Evolutionary conservation across 768 basidiomycete genomes (phyloP).

Genomic region (Auriculariales sp.): DNA sequence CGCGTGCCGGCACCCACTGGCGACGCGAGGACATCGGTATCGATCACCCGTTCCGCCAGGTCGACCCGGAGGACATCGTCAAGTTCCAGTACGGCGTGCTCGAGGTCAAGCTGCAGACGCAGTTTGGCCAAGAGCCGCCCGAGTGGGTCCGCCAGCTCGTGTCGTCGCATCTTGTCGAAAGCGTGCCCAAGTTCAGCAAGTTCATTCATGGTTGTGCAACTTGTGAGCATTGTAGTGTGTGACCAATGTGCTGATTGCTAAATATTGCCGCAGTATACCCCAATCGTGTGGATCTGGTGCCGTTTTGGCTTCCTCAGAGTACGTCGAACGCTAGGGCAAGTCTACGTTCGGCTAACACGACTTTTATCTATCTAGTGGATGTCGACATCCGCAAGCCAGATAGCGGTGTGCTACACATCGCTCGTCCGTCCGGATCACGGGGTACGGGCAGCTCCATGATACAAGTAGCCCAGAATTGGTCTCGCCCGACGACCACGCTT

Average conservation of each 20-base stretch:
- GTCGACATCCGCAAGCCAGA: slow-evolving; percentile 89
- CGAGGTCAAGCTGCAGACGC: slow-evolving; percentile 95
- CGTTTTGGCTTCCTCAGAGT: slow-evolving; percentile 98
- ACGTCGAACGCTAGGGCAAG: slow-evolving; percentile 10
- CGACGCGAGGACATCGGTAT: slow-evolving; percentile 86
- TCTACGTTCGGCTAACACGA: background rate
- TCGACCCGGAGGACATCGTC: slow-evolving; percentile 69
- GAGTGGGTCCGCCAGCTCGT: slow-evolving; percentile 96
- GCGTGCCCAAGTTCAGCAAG: slow-evolving; percentile 96
- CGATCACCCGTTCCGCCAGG: slow-evolving; percentile 75
- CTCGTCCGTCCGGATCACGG: slow-evolving; percentile 42
- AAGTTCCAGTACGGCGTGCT: slow-evolving; percentile 94
- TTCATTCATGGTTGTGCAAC: slow-evolving; percentile 96
- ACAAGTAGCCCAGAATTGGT: background rate
- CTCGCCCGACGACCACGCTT: slow-evolving; percentile 18
- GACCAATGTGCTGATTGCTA: too few relatives aligned
- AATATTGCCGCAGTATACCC: slow-evolving; percentile 39
- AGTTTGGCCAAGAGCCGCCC: slow-evolving; percentile 88
- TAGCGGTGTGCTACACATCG: slow-evolving; percentile 55
- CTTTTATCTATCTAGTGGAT: slow-evolving; percentile 47
- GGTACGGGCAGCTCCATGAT: slow-evolving; percentile 13
- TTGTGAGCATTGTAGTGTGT: too few relatives aligned
- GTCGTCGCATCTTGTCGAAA: slow-evolving; percentile 87
- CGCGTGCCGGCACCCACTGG: slow-evolving; percentile 82
- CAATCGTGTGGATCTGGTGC: slow-evolving; percentile 85